Conservation (phyloP, 140 eudicot genomes). For the Anethum foeniculum region DNA sequence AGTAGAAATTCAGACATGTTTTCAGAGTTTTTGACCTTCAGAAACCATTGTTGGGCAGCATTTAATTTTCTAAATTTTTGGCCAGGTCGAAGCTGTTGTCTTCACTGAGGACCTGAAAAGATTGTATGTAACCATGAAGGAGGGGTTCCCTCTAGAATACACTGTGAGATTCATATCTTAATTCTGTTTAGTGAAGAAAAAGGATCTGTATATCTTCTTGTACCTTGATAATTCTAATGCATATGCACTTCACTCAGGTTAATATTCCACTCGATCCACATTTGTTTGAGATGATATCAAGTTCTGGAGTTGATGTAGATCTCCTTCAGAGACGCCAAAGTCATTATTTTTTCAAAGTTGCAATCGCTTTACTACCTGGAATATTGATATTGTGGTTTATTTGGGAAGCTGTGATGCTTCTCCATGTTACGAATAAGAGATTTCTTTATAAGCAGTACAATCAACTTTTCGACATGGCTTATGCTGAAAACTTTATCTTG, state of each 20-base stretch:
- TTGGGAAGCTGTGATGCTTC: conserved; percentile 63
- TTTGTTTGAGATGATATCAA: conserved; percentile 74
- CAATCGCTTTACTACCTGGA: conserved; percentile 69
- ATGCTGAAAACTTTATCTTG: conserved; percentile 80
- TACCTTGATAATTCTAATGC: not conserved
- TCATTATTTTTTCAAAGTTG: conserved; percentile 60
- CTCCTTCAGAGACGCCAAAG: conserved; percentile 68
- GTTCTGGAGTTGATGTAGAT: conserved; percentile 89
- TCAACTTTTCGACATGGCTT: conserved; percentile 75
- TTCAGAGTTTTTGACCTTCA: not conserved
- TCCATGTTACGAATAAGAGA: conserved; percentile 48
- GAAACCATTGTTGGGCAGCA: not conserved
- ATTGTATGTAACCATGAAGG: conserved; percentile 84
- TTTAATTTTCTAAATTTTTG: conserved; percentile 14
- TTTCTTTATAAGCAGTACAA: conserved; percentile 61
- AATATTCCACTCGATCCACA: conserved; percentile 96
- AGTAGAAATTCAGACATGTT: not conserved
- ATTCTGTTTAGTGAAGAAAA: not conserved
- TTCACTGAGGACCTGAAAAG: conserved; percentile 86
- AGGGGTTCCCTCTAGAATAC: conserved; percentile 95
- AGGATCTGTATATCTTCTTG: conserved; percentile 9
- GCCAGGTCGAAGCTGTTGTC: conserved; percentile 90
- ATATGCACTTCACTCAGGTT: conserved; percentile 46
- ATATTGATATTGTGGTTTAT: conserved; percentile 64
- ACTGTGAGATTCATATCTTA: conserved; percentile 37